These are phyloP conservation scores for Phytopythium delawarense DNA, from an alignment of 352 stramenopile genomes.

Conservation along the genomic window DNA sequence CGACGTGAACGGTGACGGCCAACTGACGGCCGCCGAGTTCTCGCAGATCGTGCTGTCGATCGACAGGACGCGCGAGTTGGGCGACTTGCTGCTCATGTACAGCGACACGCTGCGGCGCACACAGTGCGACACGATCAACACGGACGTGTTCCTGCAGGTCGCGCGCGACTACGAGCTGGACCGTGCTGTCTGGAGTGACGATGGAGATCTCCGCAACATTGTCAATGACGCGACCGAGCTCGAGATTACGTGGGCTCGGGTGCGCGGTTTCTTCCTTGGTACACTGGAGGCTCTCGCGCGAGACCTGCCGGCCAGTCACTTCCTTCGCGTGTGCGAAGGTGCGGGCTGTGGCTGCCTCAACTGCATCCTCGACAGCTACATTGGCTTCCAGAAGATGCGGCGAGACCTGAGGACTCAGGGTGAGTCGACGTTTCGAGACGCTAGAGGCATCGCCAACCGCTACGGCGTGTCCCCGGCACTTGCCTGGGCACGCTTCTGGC, in stretches of 20 bases:
- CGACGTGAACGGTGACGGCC: slow-evolving; percentile 75
- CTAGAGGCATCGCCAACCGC: neutral
- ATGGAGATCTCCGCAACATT: slow-evolving; percentile 62
- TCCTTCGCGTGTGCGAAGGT: slow-evolving; percentile 62
- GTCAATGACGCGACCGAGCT: slow-evolving; percentile 64
- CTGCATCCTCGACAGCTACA: slow-evolving; percentile 77
- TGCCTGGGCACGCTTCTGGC: slow-evolving; percentile 77
- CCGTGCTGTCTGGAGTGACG: slow-evolving; percentile 58
- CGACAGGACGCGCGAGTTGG: slow-evolving; percentile 54
- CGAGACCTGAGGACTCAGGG: slow-evolving; percentile 24
- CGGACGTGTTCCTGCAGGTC: slow-evolving; percentile 66
- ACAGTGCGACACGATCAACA: slow-evolving; percentile 44
- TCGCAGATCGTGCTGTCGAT: slow-evolving; percentile 77
- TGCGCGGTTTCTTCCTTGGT: slow-evolving; percentile 61
- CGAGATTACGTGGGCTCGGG: slow-evolving; percentile 51
- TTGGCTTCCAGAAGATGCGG: slow-evolving; percentile 76
- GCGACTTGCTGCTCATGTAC: slow-evolving; percentile 78
- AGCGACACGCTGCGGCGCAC: slow-evolving; percentile 72
- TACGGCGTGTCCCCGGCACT: slow-evolving; percentile 51
- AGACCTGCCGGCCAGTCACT: slow-evolving; percentile 44
- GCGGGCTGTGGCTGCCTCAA: slow-evolving; percentile 78
- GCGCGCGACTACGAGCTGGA: slow-evolving; percentile 75
- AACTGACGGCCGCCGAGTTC: slow-evolving; percentile 75
- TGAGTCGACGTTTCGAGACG: neutral
- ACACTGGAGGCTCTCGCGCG: slow-evolving; percentile 57